These are phyloP conservation scores for Rhododendron mucronatum DNA, from an alignment of 148 eudicot species.

Conservation along the genomic window DNA sequence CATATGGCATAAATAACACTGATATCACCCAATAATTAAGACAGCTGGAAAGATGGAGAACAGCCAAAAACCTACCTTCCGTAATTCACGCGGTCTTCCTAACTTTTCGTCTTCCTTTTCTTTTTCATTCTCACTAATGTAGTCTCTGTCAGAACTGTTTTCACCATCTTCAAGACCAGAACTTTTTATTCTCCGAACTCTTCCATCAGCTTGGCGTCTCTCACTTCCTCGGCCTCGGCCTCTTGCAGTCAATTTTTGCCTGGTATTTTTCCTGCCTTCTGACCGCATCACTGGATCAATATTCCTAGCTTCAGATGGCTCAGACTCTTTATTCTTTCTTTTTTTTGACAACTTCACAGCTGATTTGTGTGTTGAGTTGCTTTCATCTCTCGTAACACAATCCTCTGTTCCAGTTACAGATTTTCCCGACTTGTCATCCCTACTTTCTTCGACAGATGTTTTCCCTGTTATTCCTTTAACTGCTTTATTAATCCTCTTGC, in stretches of 20 bases:
- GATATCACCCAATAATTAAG: background rate
- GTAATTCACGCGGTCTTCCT: constrained; percentile 28
- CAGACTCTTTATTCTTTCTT: constrained; percentile 18
- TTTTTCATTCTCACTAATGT: constrained; percentile 29
- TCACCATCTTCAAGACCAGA: constrained; percentile 27
- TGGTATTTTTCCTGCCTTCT: constrained; percentile 13
- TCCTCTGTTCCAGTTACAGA: constrained; percentile 11
- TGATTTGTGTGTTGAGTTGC: constrained; percentile 22
- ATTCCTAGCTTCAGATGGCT: constrained; percentile 23
- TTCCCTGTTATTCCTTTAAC: constrained; percentile 64
- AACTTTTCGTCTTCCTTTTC: constrained; percentile 28
- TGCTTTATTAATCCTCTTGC: constrained; percentile 85
- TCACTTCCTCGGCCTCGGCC: constrained; percentile 26
- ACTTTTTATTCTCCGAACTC: constrained; percentile 33
- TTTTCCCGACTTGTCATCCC: constrained; percentile 13
- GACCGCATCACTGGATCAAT: constrained; percentile 9
- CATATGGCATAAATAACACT: background rate
- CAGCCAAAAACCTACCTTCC: constrained; percentile 51
- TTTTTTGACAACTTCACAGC: constrained; percentile 27
- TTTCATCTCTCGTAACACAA: constrained; percentile 14
- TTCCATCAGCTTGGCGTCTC: constrained; percentile 27
- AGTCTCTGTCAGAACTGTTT: constrained; percentile 31
- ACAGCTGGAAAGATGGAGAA: background rate
- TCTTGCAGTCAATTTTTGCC: constrained; percentile 22
- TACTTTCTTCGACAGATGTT: constrained; percentile 25